A percentile compares a stretch with the other conserved stretches of the same genome.
Evolutionary conservation across 768 basidiomycete species (phyloP).

Genomic region (Auriscalpium orientale): DNA sequence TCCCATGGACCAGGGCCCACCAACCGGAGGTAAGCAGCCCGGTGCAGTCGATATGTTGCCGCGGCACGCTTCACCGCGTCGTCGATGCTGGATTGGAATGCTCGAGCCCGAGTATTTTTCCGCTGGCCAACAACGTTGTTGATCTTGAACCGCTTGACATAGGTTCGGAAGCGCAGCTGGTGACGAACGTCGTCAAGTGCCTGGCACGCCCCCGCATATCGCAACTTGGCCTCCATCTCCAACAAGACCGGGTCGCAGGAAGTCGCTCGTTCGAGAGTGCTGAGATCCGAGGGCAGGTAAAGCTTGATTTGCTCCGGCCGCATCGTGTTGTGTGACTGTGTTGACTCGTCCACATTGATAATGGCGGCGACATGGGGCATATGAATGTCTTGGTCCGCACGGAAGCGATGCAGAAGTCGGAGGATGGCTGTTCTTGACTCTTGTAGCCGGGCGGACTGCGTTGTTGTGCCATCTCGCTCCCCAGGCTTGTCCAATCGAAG

Average conservation of each 20-base stretch:
- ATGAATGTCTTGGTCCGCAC: too few relatives aligned
- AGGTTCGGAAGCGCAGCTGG: too few relatives aligned
- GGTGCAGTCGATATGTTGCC: neutral
- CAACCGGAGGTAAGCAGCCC: neutral
- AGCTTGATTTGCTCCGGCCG: neutral
- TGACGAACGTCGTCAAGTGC: neutral
- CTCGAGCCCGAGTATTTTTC: too few relatives aligned
- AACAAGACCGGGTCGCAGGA: neutral
- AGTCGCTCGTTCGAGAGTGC: neutral
- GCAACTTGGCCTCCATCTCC: neutral
- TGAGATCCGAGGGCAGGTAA: neutral
- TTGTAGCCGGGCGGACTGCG: neutral
- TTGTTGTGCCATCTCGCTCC: neutral
- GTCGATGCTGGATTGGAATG: neutral
- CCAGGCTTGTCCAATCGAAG: neutral
- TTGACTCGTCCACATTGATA: too few relatives aligned
- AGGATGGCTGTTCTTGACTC: neutral
- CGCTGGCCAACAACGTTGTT: too few relatives aligned
- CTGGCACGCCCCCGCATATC: neutral
- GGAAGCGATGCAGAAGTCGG: neutral
- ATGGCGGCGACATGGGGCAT: too few relatives aligned
- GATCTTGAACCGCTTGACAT: too few relatives aligned
- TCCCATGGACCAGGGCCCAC: neutral
- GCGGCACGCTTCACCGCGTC: neutral
- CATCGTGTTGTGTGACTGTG: too few relatives aligned